Evolutionary conservation across 352 stramenopile genomes (phyloP).

Genomic region (Thalassiosira mediterranea): DNA sequence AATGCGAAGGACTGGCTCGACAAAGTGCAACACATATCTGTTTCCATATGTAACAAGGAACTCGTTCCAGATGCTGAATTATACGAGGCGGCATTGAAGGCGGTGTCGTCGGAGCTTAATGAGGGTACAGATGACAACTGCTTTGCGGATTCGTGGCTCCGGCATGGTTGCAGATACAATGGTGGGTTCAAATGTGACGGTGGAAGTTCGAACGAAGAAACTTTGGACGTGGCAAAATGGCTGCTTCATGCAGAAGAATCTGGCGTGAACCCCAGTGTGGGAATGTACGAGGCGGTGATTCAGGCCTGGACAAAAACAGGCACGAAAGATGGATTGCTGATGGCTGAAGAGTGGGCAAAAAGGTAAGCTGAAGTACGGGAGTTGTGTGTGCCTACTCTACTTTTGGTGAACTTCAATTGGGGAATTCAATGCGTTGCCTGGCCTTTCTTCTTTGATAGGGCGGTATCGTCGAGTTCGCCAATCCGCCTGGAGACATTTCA

Average conservation of each 20-base stretch:
- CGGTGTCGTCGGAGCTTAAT: conserved; percentile 25
- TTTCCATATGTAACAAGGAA: conserved; percentile 24
- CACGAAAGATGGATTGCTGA: conserved; percentile 60
- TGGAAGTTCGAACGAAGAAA: conserved; percentile 50
- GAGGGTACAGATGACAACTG: conserved; percentile 13
- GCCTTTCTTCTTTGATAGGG: conserved; percentile 6
- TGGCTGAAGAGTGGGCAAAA: conserved; percentile 60
- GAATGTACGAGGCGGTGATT: conserved; percentile 79
- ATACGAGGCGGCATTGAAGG: conserved; percentile 69
- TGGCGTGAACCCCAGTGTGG: conserved; percentile 55
- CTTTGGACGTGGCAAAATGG: conserved; percentile 63
- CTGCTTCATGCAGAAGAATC: conserved; percentile 52
- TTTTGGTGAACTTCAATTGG: too few species aligned
- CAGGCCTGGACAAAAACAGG: conserved; percentile 72
- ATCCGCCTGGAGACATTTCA: conserved; percentile 65
- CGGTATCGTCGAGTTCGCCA: conserved; percentile 11
- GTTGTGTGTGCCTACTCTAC: too few species aligned
- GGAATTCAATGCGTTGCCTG: too few species aligned
- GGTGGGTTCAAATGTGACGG: conserved; percentile 34
- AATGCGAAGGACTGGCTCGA: conserved; percentile 50
- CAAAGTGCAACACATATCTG: conserved; percentile 54
- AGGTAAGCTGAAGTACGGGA: conserved; percentile 23
- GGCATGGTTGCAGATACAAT: conserved; percentile 43
- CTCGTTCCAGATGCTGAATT: conserved; percentile 50
- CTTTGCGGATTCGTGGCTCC: conserved; percentile 39